Evolutionary conservation across 352 stramenopile genomes (phyloP), one percentile per base, ranked within the genome.

Genomic region (Phytophthora pistaciae): DNA sequence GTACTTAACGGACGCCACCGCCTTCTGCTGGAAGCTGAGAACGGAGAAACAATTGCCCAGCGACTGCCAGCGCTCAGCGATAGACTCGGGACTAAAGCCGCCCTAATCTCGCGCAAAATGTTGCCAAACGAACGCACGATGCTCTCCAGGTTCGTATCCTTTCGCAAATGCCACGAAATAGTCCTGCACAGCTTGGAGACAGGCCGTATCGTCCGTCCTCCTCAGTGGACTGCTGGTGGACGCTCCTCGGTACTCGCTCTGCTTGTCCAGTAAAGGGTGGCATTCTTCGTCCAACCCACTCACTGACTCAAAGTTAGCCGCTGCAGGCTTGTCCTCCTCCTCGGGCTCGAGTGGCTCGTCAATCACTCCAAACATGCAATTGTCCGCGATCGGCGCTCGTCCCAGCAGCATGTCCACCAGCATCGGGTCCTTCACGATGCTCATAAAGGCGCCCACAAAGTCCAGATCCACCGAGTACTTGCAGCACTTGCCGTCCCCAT

Each of bases 401-500:
- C 72, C 74, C 10, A 84, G 46, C 11, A 87, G 54, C 38, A 76
- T 60, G 13, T 59, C 49, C 4, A 87, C 68, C 11, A 77, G 63
- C 0, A 23, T n/a, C 0, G 75, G 74, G 52, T 84, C 65, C 3
- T 63, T 60, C 9, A 87, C 56, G 18, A 87, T 20, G 0, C 52
- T 33, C n/a, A 68, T 29, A n/a, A 27, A 65, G 33, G 68, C 62
- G 10, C 62, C 75, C 25, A 54, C 49, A 7, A 81, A 76, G 9
- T 27, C 20, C 46, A 53, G 20, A 27, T 53, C 46, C 4, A 65
- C 57, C n/a, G 58, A 44, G 31, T 83, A 82, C 38, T 60, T 71
- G 31, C 3, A 21, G 9, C 81, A 71, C 27, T 69, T 68, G 60
- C 60, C 68, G 5, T 60, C n/a, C 4, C 44, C 48, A 50, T 81